Evolutionary conservation across 2,329 filamentous ascomycete genomes (phyloP), one percentile per base, ranked within the genome.

Genomic region (Pezicula carpinea): DNA sequence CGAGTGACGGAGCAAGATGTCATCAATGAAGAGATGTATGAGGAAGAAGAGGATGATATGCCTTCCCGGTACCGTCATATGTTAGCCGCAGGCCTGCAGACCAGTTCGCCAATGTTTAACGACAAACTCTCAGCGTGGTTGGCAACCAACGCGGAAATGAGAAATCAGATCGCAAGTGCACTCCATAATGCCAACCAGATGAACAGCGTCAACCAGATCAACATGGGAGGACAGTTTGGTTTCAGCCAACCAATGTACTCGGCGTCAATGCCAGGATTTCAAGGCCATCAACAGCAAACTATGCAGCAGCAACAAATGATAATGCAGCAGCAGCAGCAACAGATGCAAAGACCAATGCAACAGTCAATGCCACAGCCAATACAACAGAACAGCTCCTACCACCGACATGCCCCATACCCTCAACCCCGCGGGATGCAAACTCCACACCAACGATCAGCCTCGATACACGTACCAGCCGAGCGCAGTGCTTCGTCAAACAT

Each of bases 1-100:
- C 83, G 83, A 56, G 87, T 96, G 48, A 90, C 85, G 21, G 86
- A 91, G 65, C 80, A 93, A 60, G 90, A 93, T 67, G 90, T 96
- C 11, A 73, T 87, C 56, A 90, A 89, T 53, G 91, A 96, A 64
- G 89, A 95, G 64, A 95, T 96, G 89, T 96, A 96, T 63, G 90
- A 96, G 61, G 91, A 96, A 66, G 88, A 95, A 61, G 90, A 95
- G 44, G 88, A 95, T 56, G 87, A 91, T 47, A 64, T 88, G 19
- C 82, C 85, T 1, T 75, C 80, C 50, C 80, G 82, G 45, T 87
- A 83, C 60, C 75, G 81, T 48, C 71, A 80, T 13, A 69, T 89
- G 26, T 14, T 26, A 6, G 80, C 79, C 13, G 74, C 79, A 3
- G 77, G 83, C 56, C 69, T 87, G 49, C 54, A 59, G 29, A 54